Conservation (phyloP, 371 early-diverging fungal genomes). For the Ordospora colligata region DNA sequence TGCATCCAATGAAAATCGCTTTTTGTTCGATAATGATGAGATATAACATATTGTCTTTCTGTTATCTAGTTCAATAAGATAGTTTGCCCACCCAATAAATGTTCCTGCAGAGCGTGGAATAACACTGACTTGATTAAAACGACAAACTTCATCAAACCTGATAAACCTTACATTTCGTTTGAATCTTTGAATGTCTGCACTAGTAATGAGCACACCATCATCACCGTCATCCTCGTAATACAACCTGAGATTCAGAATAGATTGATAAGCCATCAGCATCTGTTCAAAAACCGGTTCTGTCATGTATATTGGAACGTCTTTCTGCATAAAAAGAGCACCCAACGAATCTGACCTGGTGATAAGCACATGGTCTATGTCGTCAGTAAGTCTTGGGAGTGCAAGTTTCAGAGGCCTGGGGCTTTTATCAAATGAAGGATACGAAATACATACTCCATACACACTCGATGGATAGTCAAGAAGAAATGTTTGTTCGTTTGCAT, state of each 20-base stretch:
- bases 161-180: conserved; percentile 26
- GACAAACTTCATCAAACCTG: conserved; percentile 25
- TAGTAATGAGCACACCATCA: background rate
- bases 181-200: conserved; percentile 32
- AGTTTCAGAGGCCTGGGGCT: conserved; percentile 16
- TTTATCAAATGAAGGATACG: conserved; percentile 1
- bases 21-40: background rate
- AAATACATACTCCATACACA: conserved; percentile 14
- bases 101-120: conserved; percentile 29
- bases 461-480: conserved; percentile 35
- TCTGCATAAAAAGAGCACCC: conserved; percentile 48
- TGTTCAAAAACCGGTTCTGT: conserved; percentile 54
- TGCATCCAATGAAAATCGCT: background rate
- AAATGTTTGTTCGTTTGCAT: conserved; percentile 3
- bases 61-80: background rate
- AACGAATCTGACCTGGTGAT: conserved; percentile 44
- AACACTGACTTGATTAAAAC: conserved; percentile 34
- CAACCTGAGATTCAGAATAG: background rate
- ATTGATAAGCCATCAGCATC: conserved; percentile 39
- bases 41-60: background rate
- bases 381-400: conserved; percentile 2
- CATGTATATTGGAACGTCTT: conserved; percentile 44
- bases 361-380: conserved; percentile 37
- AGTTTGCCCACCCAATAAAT: conserved; percentile 45
- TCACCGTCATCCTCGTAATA: conserved; percentile 16